These are phyloP conservation scores for Ceratocystis harringtonii DNA, from an alignment of 2,329 filamentous ascomycete species.

Conservation along the genomic window DNA sequence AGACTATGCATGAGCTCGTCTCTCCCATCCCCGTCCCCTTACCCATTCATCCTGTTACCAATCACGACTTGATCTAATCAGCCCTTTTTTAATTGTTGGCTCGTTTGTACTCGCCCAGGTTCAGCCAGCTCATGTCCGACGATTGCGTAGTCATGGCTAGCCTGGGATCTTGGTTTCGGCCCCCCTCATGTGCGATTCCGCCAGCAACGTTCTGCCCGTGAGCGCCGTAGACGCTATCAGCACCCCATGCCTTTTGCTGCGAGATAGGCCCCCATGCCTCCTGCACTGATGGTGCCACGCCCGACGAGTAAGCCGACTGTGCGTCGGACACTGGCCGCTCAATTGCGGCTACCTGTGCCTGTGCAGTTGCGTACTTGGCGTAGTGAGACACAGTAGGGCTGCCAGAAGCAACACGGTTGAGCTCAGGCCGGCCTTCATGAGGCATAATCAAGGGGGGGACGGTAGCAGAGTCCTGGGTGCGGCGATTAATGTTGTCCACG, in stretches of 20 bases:
- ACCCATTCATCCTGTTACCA: neutral
- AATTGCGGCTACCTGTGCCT: conserved; percentile 41
- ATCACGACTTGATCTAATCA: neutral
- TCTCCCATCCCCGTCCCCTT: neutral
- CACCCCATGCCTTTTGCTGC: conserved; percentile 33
- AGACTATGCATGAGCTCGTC: neutral
- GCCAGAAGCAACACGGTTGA: conserved; percentile 52
- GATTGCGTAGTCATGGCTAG: conserved; percentile 24
- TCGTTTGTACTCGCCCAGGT: conserved; percentile 39
- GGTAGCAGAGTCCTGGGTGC: conserved; percentile 52
- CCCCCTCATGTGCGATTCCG: neutral
- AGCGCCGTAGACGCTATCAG: conserved; percentile 30
- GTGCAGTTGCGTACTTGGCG: conserved; percentile 34
- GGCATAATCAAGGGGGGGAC: conserved; percentile 53
- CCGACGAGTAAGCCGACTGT: conserved; percentile 47
- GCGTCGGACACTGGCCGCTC: conserved; percentile 40
- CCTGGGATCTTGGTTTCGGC: neutral
- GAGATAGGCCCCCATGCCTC: conserved; percentile 40
- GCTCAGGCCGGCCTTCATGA: conserved; percentile 40
- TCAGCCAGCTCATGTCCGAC: conserved; percentile 68
- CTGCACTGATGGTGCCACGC: conserved; percentile 48
- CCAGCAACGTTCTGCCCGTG: conserved; percentile 19
- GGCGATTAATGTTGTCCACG: conserved; percentile 28
- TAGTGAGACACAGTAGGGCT: conserved; percentile 55
- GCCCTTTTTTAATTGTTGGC: conserved; percentile 7